A percentile compares a stretch with the other conserved stretches of the same genome.
phyloP scores from a whole-genome alignment of 2,329 filamentous ascomycete genomes.

The Phialophora expanda region DNA sequence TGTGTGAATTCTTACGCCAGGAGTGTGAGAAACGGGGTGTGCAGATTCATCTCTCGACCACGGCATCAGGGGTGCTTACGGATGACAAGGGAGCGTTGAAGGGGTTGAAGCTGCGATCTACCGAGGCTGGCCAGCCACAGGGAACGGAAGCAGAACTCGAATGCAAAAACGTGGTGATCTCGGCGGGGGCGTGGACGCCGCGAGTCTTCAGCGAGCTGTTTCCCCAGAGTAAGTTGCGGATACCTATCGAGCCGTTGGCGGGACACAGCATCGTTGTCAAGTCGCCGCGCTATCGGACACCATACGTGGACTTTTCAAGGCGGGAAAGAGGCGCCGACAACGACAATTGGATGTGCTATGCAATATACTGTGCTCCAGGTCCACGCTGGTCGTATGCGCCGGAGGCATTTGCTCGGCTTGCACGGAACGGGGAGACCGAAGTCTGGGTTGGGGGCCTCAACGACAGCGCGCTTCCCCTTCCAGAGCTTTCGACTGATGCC shows the following conservation, averaged over 20 bases:
- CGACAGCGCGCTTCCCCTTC: constrained; percentile 63
- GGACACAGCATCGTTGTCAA: constrained; percentile 74
- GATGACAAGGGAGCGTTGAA: constrained; percentile 61
- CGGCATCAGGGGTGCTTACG: constrained; percentile 58
- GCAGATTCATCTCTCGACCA: constrained; percentile 68
- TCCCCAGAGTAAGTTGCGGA: constrained; percentile 55
- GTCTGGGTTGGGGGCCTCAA: constrained; percentile 79
- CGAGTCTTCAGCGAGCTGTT: constrained; percentile 70
- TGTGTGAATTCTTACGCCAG: constrained; percentile 70
- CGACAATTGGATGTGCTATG: constrained; percentile 63
- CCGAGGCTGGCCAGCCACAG: constrained; percentile 42
- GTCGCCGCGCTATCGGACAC: constrained; percentile 56
- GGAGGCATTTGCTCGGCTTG: constrained; percentile 71
- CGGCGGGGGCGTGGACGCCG: constrained; percentile 74
- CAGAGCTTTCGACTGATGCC: constrained; percentile 54
- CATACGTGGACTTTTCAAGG: constrained; percentile 31
- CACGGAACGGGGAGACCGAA: constrained; percentile 56
- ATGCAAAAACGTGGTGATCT: constrained; percentile 69
- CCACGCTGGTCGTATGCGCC: constrained; percentile 63
- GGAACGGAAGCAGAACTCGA: constrained; percentile 58
- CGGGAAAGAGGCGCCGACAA: constrained; percentile 40
- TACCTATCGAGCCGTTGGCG: constrained; percentile 68
- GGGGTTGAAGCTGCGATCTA: constrained; percentile 41
- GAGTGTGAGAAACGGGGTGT: constrained; percentile 66
- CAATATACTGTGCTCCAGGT: constrained; percentile 68